Conservation (phyloP, 2,329 filamentous ascomycete genomes). For the Ceratocystis colombiana region DNA sequence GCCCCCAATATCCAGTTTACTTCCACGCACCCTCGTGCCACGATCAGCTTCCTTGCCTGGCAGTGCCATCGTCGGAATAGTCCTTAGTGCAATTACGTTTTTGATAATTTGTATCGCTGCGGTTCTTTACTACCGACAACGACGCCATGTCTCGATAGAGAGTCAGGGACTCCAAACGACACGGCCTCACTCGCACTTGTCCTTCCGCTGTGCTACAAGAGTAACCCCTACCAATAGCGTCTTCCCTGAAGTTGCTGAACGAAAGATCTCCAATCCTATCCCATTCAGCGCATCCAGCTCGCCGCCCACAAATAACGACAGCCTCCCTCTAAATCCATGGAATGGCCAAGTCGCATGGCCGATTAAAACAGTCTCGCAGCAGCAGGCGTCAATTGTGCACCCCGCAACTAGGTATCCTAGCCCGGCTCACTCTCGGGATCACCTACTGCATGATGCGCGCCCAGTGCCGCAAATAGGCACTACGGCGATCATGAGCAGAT, state of each 20-base stretch:
- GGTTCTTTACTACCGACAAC: constrained; percentile 38
- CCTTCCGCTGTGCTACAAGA: constrained; percentile 43
- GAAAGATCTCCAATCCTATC: constrained; percentile 1
- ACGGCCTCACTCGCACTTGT: constrained; percentile 38
- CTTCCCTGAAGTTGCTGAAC: constrained; percentile 27
- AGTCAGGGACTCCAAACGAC: constrained; percentile 31
- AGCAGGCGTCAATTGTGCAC: neutral
- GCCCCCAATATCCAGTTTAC: neutral
- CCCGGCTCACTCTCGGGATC: neutral
- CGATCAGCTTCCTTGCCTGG: constrained; percentile 10
- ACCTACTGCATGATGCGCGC: neutral
- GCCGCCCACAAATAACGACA: constrained; percentile 1
- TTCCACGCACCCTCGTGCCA: neutral
- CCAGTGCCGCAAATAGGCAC: neutral
- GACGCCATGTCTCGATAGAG: constrained; percentile 37
- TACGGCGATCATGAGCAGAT: neutral
- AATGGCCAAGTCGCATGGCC: constrained; percentile 1
- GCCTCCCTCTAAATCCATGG: constrained; percentile 5
- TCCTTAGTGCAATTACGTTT: constrained; percentile 36
- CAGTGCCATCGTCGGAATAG: constrained; percentile 22
- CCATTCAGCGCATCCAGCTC: constrained; percentile 6
- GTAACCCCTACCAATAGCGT: constrained; percentile 35
- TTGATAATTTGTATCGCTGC: constrained; percentile 33
- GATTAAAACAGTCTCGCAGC: neutral
- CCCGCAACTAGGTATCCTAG: neutral